A percentile compares a stretch with the other conserved stretches of the same genome.
These are phyloP conservation scores for Malassezia slooffiae DNA, from an alignment of 1,284 basidiomycete genomes.

Conservation along the genomic window DNA sequence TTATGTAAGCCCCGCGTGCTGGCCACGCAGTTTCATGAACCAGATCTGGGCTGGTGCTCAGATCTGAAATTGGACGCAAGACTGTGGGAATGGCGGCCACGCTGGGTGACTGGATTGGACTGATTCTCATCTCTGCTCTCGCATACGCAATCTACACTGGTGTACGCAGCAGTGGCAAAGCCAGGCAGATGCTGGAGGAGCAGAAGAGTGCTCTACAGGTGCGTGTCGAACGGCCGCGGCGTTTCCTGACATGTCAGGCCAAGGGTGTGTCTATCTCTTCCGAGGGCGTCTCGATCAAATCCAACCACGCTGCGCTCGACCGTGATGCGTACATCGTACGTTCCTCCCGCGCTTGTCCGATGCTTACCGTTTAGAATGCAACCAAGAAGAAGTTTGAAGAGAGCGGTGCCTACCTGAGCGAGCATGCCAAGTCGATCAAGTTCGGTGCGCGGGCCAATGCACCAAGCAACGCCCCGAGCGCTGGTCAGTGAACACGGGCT, in stretches of 20 bases:
- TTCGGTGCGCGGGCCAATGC: too few relatives aligned
- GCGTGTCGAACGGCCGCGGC: not conserved
- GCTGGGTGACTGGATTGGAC: constrained; percentile 8
- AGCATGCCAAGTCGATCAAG: constrained; percentile 5
- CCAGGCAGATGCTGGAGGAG: constrained; percentile 2
- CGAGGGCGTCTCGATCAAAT: constrained; percentile 9
- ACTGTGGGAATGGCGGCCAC: too few relatives aligned
- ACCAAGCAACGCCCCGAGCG: too few relatives aligned
- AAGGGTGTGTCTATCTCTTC: constrained; percentile 5
- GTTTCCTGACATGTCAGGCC: too few relatives aligned
- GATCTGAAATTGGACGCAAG: too few relatives aligned
- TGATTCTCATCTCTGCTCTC: constrained; percentile 2
- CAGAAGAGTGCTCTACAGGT: constrained; percentile 5
- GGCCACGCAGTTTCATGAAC: too few relatives aligned
- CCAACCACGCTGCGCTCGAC: constrained; percentile 3
- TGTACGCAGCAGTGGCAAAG: not conserved
- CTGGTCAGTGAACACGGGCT: too few relatives aligned
- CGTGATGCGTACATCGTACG: constrained; percentile 7
- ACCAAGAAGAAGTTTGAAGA: constrained; percentile 3
- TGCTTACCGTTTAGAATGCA: constrained; percentile 1
- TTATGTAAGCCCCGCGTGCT: not conserved
- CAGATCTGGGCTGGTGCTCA: too few relatives aligned
- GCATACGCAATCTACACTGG: constrained; percentile 7
- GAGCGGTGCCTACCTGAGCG: not conserved
- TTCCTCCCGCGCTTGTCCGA: too few relatives aligned